Evolutionary conservation across 202 grass and related monocot genomes (phyloP).

Genomic region (Setaria italica): DNA sequence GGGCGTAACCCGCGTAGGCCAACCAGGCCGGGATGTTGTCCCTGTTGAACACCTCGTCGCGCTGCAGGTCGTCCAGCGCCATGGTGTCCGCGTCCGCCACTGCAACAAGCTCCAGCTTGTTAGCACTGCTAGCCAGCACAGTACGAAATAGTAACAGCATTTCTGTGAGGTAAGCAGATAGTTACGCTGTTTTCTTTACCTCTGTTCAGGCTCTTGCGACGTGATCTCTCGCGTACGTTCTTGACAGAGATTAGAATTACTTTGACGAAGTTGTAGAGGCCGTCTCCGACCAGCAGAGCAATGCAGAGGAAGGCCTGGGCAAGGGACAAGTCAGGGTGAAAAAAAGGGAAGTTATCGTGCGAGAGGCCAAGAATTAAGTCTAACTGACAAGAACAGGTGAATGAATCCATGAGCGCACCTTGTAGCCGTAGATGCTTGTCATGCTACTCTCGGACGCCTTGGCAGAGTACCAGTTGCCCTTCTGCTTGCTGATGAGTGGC

Average conservation of each 20-base stretch:
- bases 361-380: neutral
- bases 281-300: slow-evolving; percentile 88
- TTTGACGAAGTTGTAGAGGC: slow-evolving; percentile 93
- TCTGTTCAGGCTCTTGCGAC: slow-evolving; percentile 50
- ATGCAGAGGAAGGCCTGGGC: slow-evolving; percentile 90
- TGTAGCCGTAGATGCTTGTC: slow-evolving; percentile 85
- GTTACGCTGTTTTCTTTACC: slow-evolving; percentile 48
- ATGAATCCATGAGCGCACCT: slow-evolving; percentile 49
- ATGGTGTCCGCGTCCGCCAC: slow-evolving; percentile 59
- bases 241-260: slow-evolving; percentile 65
- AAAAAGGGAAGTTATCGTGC: neutral
- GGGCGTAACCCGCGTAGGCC: slow-evolving; percentile 61
- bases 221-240: slow-evolving; percentile 66
- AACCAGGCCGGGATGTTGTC: slow-evolving; percentile 79
- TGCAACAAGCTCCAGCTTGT: neutral
- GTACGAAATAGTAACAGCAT: neutral
- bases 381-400: neutral
- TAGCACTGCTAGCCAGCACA: neutral
- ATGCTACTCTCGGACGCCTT: slow-evolving; percentile 68
- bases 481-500: slow-evolving; percentile 84
- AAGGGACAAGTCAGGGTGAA: neutral
- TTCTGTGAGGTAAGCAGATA: neutral
- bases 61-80: slow-evolving; percentile 64
- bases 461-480: slow-evolving; percentile 80
- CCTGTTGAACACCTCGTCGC: slow-evolving; percentile 68